Evolutionary conservation across 306 rosid genomes (phyloP), one percentile per base, ranked within the genome.

Genomic region (Urtica urens): DNA sequence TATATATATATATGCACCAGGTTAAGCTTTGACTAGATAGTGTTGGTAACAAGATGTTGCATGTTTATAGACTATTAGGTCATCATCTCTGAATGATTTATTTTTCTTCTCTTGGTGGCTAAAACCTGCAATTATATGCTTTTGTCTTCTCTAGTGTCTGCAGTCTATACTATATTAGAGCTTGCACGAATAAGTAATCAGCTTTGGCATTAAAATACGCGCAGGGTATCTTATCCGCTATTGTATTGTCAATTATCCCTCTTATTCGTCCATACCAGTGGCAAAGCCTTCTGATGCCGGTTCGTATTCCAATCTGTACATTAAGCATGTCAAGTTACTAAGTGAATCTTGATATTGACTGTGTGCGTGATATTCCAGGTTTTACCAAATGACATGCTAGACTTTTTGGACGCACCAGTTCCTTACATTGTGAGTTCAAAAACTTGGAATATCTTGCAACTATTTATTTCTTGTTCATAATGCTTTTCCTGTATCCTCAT

Each of bases 251-350:
- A 10, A 58, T 82, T 58, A 92, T 92, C 64, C 96, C 99, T 8
- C 72, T 92, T 60, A 85, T 92, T 48, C 85, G 96, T 33, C 99
- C 99, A 46, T 92, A 66, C 70, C 96, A 76, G 50, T 92, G 99
- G 99, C 99, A 92, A 72, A 92, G 99, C 77, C 71, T 86, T 47
- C 83, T 92, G 55, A 79, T 92, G 99, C 99, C 99, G 65, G 99
- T 92, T 68, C 71, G 68, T 46, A 49, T 59, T 63, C 24, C 20
- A 25, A 25, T 10, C 26, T 51, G 46, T n/a, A 40, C 61, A 45
- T 49, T 51, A 40, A 49, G 51, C 45, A 37, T 45, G 16, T 55
- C 37, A 31, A 13, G 7, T 31, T 31, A 1, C 37, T 8, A 31
- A 13, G 13, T 31, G 13, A 59, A 53, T 55, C 30, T 51, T 48